phyloP scores from a whole-genome alignment of 257 asterid species.

The Solanum lycopersicoides region DNA sequence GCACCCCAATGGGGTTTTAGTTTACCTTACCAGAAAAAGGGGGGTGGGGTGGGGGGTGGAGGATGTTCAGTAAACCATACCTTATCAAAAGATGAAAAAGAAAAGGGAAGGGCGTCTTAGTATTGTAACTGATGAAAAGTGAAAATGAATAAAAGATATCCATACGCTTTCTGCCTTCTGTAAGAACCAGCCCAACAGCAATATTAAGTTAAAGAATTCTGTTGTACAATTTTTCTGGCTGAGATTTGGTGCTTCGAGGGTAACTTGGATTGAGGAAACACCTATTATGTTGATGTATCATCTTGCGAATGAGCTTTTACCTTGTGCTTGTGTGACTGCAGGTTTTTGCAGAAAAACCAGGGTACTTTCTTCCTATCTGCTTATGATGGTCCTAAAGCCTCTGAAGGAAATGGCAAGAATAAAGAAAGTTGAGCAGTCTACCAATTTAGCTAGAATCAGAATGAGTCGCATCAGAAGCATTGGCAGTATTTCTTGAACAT shows the following conservation, averaged over 20 bases:
- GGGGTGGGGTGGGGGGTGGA: not conserved
- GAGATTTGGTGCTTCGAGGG: not conserved
- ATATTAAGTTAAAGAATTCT: not conserved
- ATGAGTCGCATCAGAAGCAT: slow-evolving; percentile 3
- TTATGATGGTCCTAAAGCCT: slow-evolving; percentile 45
- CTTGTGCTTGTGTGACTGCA: slow-evolving; percentile 13
- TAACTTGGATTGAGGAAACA: not conserved
- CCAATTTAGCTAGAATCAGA: slow-evolving; percentile 9
- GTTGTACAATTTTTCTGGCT: not conserved
- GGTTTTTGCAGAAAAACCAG: slow-evolving; percentile 77
- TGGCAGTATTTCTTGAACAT: not conserved
- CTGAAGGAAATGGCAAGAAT: slow-evolving; percentile 45
- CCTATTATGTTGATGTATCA: not conserved
- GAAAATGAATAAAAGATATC: not conserved
- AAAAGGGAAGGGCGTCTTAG: not conserved
- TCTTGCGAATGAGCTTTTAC: not conserved
- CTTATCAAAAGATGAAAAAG: not conserved
- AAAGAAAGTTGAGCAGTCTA: slow-evolving; percentile 29
- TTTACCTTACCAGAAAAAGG: not conserved
- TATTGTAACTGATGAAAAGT: not conserved
- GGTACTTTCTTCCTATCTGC: slow-evolving; percentile 50
- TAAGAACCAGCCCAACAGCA: not conserved
- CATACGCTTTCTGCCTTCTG: not conserved
- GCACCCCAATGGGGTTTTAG: not conserved
- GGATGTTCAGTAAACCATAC: not conserved